Conservation (phyloP, 441 rosid genomes). For the Hura crepitans region DNA sequence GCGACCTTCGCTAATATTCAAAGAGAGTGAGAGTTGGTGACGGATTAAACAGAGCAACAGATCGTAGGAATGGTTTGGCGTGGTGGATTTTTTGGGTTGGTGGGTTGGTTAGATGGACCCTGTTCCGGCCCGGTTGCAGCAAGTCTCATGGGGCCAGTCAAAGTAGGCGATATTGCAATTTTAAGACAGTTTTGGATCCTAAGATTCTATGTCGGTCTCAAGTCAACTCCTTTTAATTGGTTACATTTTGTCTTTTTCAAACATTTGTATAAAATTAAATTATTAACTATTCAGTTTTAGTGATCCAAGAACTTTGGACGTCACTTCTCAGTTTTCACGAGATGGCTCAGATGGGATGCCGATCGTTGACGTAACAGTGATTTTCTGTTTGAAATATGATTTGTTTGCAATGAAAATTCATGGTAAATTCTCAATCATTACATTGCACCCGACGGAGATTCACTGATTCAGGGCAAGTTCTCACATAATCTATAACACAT, state of each 20-base stretch:
- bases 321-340: too few relatives aligned
- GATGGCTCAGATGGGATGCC: too few relatives aligned
- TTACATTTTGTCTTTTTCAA: too few relatives aligned
- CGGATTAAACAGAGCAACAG: background rate
- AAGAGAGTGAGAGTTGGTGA: background rate
- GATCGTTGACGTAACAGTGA: too few relatives aligned
- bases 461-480: background rate
- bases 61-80: background rate
- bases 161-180: background rate
- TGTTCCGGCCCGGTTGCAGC: slow-evolving; percentile 3
- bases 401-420: too few relatives aligned
- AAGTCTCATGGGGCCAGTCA: background rate
- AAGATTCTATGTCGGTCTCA: background rate
- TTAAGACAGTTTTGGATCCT: background rate
- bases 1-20: background rate
- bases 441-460: too few relatives aligned
- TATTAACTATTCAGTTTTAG: background rate
- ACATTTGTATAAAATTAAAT: background rate
- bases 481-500: background rate
- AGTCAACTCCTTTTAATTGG: background rate
- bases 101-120: background rate
- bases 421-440: too few relatives aligned
- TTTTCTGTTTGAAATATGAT: too few relatives aligned
- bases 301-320: background rate
- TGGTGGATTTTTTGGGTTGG: background rate